Evolutionary conservation across 257 asterid species (phyloP), one percentile per base, ranked within the genome.

Genomic region (Capsicum chinense): DNA sequence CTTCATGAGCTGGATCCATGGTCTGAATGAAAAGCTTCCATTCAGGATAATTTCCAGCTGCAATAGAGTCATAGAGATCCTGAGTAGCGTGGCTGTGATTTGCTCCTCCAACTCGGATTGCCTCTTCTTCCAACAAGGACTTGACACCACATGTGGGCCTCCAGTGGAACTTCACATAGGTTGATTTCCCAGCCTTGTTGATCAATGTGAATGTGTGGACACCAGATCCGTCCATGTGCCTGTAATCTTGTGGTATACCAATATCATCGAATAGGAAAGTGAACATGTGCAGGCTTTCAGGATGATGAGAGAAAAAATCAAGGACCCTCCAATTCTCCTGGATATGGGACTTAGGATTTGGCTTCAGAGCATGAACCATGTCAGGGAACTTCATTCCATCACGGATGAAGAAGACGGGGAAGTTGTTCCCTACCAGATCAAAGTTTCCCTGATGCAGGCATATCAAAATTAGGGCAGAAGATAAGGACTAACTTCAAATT

Each of bases 11-110:
- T 19, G 87, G 89, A 82, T 86, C 89, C 76, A 88, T 84, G 11
- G 71, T 88, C 79, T 88, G 89, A 63, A 86, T 86, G 62, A 86
- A 86, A 68, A 88, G 90, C 67, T 88, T 86, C 90, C 90, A 88
- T 52, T 88, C 90, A 19, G 89, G 90, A 57, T 86, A 88, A 83
- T 70, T 88, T 12, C 90, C 90, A 78, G 89, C 89, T 44, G 87
- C 88, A 52, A 88, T 88, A 15, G 90, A 86, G 83, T 88, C 89
- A 54, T 86, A 84, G 9, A 88, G 85, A 56, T 88, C 90, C 80
- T 88, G 87, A 33, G 90, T 88, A 73, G 90, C 90, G 62, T 88
- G 89, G 86, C 90, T 88, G 62, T 88, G 90, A 59, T 88, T 88
- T 15, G 89, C 35, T 81, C 89, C 90, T 56, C 89, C 90, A 4